A percentile compares a stretch with the other conserved stretches of the same genome.
Conservation (phyloP, 1,139 yeast species). For the Kodamaea sp. region DNA sequence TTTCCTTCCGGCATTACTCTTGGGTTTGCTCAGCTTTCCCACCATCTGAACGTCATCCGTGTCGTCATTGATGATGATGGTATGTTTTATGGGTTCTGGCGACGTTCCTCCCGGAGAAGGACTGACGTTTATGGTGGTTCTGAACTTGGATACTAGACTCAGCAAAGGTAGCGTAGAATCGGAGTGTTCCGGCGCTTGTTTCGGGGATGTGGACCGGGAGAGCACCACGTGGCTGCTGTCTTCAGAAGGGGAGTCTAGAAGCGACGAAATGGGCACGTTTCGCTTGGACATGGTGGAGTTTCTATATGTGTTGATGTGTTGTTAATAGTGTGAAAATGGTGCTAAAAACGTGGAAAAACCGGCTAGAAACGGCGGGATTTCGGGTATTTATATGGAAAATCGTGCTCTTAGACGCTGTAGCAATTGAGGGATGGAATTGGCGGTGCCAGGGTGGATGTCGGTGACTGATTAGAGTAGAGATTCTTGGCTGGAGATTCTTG, state of each 20-base stretch:
- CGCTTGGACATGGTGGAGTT: constrained; percentile 14
- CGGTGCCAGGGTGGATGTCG: too few relatives aligned
- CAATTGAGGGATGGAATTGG: too few relatives aligned
- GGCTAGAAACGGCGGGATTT: too few relatives aligned
- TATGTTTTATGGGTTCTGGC: constrained; percentile 1
- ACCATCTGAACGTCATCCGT: neutral
- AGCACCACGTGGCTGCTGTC: constrained; percentile 4
- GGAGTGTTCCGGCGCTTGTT: constrained; percentile 3
- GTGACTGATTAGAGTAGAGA: too few relatives aligned
- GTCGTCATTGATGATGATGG: constrained; percentile 1
- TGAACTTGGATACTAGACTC: constrained; percentile 16
- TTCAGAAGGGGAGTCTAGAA: constrained; percentile 15
- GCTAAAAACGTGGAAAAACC: too few relatives aligned
- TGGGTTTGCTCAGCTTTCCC: neutral
- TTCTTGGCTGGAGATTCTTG: too few relatives aligned
- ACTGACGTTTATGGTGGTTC: constrained; percentile 15
- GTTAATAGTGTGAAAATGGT: too few relatives aligned
- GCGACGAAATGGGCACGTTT: constrained; percentile 22
- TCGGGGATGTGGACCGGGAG: constrained; percentile 7
- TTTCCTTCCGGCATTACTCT: constrained; percentile 7
- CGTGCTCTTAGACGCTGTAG: too few relatives aligned
- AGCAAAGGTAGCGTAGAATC: constrained; percentile 4
- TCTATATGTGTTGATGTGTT: too few relatives aligned
- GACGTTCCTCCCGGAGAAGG: constrained; percentile 2
- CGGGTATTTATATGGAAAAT: too few relatives aligned